Percentiles rank a stretch among this genome's conserved stretches.
Conservation (phyloP, 345 rosid species). For the Pseudoturritis turrita region DNA sequence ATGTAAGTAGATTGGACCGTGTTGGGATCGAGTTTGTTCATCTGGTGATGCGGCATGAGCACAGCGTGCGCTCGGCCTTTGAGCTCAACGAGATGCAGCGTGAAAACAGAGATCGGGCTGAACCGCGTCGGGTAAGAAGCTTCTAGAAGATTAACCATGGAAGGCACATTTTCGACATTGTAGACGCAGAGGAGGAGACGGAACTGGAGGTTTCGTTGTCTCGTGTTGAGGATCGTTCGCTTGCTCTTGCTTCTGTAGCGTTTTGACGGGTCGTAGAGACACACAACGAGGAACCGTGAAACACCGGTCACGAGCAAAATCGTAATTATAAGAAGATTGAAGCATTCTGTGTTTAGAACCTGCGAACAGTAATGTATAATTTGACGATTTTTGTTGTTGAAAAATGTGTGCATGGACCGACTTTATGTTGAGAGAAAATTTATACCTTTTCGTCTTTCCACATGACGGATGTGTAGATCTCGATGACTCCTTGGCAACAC, state of each 20-base stretch:
- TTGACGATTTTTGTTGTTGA: not conserved
- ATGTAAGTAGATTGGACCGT: conserved; percentile 30
- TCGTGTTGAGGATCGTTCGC: conserved; percentile 42
- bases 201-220: conserved; percentile 35
- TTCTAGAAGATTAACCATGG: conserved; percentile 33
- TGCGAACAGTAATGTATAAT: not conserved
- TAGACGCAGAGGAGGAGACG: conserved; percentile 52
- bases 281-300: conserved; percentile 38
- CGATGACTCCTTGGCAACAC: conserved; percentile 40
- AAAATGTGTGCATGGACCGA: not conserved
- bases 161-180: conserved; percentile 30
- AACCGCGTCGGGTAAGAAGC: conserved; percentile 25
- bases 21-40: conserved; percentile 36
- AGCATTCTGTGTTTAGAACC: conserved; percentile 28
- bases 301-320: conserved; percentile 32
- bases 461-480: conserved; percentile 29
- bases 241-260: conserved; percentile 48
- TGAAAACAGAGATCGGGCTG: conserved; percentile 31
- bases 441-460: conserved; percentile 34
- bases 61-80: conserved; percentile 33
- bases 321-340: conserved; percentile 32
- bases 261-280: conserved; percentile 58
- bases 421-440: not conserved
- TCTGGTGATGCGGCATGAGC: conserved; percentile 31
- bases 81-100: conserved; percentile 33